Base-by-base conservation (phyloP, 2,329 filamentous ascomycete genomes). In the Decorospora gaudefroyi region DNA sequence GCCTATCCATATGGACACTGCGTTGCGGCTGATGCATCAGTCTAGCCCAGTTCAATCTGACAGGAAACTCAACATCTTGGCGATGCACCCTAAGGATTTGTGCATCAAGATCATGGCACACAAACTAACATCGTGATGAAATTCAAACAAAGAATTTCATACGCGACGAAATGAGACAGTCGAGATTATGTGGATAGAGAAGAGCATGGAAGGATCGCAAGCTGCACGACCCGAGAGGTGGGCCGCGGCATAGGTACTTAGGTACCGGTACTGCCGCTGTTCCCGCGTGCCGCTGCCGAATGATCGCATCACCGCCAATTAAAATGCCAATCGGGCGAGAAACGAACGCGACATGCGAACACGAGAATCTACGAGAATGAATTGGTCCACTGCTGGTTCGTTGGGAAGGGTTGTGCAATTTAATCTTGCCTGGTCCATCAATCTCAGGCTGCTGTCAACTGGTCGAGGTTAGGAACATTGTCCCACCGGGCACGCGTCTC, bases 201-300 rank as follows among this genome's bases (percentile, higher is more conserved):
- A n/a, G n/a, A n/a, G n/a, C n/a, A n/a, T n/a, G n/a, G n/a, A n/a
- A n/a, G n/a, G n/a, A n/a, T n/a, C n/a, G n/a, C n/a, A n/a, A n/a
- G n/a, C n/a, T n/a, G n/a, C n/a, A n/a, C n/a, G n/a, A n/a, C n/a
- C n/a, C n/a, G n/a, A n/a, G n/a, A n/a, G n/a, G n/a, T n/a, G n/a
- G 52, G 43, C 52, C 43, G 38, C 32, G 38, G 38, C 27, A 15
- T n/a, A n/a, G n/a, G n/a, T n/a, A n/a, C n/a, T n/a, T n/a, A n/a
- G n/a, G n/a, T n/a, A n/a, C n/a, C n/a, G n/a, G n/a, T 45, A 42
- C 18, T 38, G 42, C 51, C 42, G 45, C 43, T 46, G 35, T 36
- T 47, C 45, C 49, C 52, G 49, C 46, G 46, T 35, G 41, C 52
- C 43, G 50, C 32, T 27, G 42, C 42, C 35, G 48, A 37, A 31